Percentiles rank a stretch among this genome's conserved stretches.
Conservation (phyloP, 345 rosid genomes). For the Acer saccharum region DNA sequence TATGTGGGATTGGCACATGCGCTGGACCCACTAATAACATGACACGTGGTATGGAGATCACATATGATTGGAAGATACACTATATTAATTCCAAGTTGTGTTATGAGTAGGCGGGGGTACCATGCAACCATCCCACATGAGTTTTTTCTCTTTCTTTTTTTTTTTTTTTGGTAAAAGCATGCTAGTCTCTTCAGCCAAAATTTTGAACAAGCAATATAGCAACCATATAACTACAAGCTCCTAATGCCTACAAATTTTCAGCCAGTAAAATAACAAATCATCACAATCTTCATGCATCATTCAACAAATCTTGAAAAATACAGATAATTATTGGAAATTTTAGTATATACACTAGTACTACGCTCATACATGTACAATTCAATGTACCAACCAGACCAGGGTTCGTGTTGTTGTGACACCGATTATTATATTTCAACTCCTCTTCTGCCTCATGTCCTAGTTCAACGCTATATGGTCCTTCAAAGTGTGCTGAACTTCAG, state of each 20-base stretch:
- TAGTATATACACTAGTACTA: background rate
- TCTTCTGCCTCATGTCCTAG: too few species aligned
- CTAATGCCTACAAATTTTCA: too few species aligned
- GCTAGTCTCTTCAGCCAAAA: background rate
- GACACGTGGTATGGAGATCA: background rate
- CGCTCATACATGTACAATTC: background rate
- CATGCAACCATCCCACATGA: background rate
- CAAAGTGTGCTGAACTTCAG: too few species aligned
- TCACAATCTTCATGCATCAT: background rate
- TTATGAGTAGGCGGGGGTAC: background rate
- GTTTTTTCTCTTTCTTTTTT: too few species aligned
- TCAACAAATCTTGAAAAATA: background rate
- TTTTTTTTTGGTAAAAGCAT: too few species aligned
- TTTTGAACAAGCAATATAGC: background rate
- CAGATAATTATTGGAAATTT: background rate
- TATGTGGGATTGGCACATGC: background rate
- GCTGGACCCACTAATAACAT: background rate
- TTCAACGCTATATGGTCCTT: too few species aligned
- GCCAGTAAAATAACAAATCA: too few species aligned
- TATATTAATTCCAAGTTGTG: background rate
- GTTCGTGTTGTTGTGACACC: background rate
- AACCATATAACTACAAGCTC: background rate
- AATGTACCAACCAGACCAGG: background rate
- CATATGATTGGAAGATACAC: background rate
- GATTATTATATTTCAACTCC: background rate